These are phyloP conservation scores for Ogataea siamensis DNA, from an alignment of 805 yeast genomes.

Conservation along the genomic window DNA sequence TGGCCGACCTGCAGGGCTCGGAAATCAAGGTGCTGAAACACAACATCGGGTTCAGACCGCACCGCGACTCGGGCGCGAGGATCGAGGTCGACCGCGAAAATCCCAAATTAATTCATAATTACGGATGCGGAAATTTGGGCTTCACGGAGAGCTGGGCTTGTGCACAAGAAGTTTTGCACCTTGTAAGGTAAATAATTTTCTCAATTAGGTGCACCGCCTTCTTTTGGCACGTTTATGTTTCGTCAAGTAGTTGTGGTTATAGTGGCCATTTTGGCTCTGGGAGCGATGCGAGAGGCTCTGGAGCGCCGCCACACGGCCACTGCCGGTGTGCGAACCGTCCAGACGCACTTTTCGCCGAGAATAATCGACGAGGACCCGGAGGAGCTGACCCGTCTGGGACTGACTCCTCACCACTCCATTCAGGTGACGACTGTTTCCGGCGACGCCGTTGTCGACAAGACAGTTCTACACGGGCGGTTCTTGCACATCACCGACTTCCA, in stretches of 20 bases:
- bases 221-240: conserved; percentile 4
- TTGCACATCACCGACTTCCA: conserved; percentile 86
- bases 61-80: conserved; percentile 54
- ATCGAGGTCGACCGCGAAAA: conserved; percentile 35
- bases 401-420: conserved; percentile 42
- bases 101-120: conserved; percentile 48
- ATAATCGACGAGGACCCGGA: conserved; percentile 27
- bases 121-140: conserved; percentile 73
- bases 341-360: background rate
- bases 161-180: conserved; percentile 40
- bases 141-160: conserved; percentile 66
- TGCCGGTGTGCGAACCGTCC: background rate
- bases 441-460: conserved; percentile 15
- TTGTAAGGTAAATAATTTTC: conserved; percentile 12
- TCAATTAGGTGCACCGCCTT: conserved; percentile 1
- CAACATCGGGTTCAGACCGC: conserved; percentile 72
- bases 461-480: conserved; percentile 65
- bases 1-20: conserved; percentile 51
- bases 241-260: conserved; percentile 4
- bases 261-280: conserved; percentile 3
- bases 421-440: conserved; percentile 23
- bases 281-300: background rate
- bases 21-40: conserved; percentile 45
- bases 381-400: conserved; percentile 35
- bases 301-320: background rate